Conservation (phyloP, 2,329 filamentous ascomycete species). For the Ceratocystis cubensis region DNA sequence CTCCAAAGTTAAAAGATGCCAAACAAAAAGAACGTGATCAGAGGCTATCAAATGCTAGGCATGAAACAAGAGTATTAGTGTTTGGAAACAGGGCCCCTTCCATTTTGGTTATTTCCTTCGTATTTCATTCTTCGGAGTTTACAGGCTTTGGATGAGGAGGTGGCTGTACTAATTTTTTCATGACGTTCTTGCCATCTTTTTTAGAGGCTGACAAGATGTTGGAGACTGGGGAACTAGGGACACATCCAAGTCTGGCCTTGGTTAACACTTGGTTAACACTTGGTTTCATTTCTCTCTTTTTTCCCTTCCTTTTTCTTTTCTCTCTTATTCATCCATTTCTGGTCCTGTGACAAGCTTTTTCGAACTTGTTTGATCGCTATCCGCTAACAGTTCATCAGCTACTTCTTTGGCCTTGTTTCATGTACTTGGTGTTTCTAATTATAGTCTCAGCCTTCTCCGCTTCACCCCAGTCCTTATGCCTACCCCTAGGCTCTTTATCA, state of each 20-base stretch:
- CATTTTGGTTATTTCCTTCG: neutral
- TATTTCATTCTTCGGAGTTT: neutral
- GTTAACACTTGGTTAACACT: neutral
- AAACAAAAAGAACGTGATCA: neutral
- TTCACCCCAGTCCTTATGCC: constrained; percentile 25
- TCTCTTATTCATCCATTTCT: neutral
- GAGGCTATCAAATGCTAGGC: neutral
- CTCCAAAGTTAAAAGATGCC: neutral
- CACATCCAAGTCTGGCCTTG: neutral
- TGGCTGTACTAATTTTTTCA: neutral
- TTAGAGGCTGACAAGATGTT: neutral
- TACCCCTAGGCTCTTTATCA: constrained; percentile 63
- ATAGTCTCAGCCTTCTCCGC: neutral
- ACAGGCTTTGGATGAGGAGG: neutral
- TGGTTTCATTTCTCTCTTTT: neutral
- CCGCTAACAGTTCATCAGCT: neutral
- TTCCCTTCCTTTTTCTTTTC: neutral
- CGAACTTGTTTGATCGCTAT: neutral
- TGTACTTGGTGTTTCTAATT: neutral
- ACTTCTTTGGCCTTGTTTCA: neutral
- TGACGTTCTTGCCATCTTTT: neutral
- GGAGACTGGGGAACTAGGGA: neutral
- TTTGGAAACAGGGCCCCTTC: neutral
- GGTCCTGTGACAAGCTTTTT: neutral
- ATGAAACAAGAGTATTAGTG: no score